phyloP scores from a whole-genome alignment of 1,284 basidiomycete species.

The Termitomyces sp. region DNA sequence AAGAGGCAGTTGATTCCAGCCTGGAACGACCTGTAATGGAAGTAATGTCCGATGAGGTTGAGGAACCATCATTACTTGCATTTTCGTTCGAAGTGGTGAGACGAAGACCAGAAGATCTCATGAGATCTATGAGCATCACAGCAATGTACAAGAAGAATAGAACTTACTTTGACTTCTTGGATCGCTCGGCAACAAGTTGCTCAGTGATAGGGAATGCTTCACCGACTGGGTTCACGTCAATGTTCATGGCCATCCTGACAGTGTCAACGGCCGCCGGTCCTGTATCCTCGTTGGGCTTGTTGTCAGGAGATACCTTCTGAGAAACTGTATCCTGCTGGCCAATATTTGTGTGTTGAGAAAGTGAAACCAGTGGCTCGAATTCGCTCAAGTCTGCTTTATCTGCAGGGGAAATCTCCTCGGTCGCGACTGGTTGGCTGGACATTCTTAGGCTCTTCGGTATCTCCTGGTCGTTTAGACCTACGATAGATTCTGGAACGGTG shows the following conservation, averaged over 20 bases:
- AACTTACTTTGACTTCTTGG: constrained; percentile 7
- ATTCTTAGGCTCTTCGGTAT: constrained; percentile 31
- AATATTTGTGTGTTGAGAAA: neutral
- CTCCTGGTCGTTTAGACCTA: constrained; percentile 13
- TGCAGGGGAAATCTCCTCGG: constrained; percentile 23
- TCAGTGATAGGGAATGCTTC: constrained; percentile 7
- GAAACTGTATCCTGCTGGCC: neutral
- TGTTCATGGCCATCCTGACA: neutral
- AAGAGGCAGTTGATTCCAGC: constrained; percentile 47
- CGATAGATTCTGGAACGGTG: neutral
- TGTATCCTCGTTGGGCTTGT: neutral
- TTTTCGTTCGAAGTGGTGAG: constrained; percentile 16
- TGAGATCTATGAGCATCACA: neutral
- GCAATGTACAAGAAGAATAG: neutral
- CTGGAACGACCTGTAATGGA: constrained; percentile 31
- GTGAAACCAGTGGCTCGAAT: constrained; percentile 12
- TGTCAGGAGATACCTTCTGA: neutral
- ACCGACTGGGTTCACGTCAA: neutral
- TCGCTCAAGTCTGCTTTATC: constrained; percentile 10
- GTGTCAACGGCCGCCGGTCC: neutral
- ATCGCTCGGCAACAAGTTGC: neutral
- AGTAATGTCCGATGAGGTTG: constrained; percentile 11
- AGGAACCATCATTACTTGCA: constrained; percentile 5
- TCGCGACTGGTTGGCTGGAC: constrained; percentile 31
- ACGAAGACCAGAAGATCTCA: constrained; percentile 13